Conservation (phyloP, 1,284 basidiomycete species). For the Lentinula novae-zelandiae region DNA sequence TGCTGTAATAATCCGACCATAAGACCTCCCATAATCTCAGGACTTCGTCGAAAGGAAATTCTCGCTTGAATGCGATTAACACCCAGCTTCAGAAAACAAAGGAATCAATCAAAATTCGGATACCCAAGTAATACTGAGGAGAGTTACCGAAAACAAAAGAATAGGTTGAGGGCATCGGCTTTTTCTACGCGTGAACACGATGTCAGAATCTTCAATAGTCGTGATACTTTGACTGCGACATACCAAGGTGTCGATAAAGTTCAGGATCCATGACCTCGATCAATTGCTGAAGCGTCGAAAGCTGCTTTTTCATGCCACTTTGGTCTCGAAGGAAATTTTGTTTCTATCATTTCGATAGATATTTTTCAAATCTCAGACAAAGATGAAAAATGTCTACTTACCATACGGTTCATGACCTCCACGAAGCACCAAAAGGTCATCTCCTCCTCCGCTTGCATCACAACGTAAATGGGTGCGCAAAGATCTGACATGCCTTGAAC, state of each 20-base stretch:
- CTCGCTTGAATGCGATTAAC: slow-evolving; percentile 90
- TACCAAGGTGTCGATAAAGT: slow-evolving; percentile 83
- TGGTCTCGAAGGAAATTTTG: slow-evolving; percentile 96
- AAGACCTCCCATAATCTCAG: slow-evolving; percentile 91
- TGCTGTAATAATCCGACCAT: slow-evolving; percentile 92
- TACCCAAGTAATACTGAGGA: background rate
- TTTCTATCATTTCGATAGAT: slow-evolving; percentile 47
- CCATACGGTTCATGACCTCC: slow-evolving; percentile 93
- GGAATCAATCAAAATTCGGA: background rate
- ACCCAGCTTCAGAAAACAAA: slow-evolving; percentile 57
- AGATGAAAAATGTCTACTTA: slow-evolving; percentile 29
- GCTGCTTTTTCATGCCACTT: slow-evolving; percentile 94
- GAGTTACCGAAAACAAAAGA: slow-evolving; percentile 93
- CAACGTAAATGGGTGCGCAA: slow-evolving; percentile 90
- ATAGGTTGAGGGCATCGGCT: slow-evolving; percentile 88
- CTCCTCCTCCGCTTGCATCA: slow-evolving; percentile 86
- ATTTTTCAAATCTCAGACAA: background rate
- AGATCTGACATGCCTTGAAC: slow-evolving; percentile 99
- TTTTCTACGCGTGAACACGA: slow-evolving; percentile 55
- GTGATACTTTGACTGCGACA: slow-evolving; percentile 11
- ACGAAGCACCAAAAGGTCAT: slow-evolving; percentile 96
- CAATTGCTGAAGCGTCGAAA: slow-evolving; percentile 86
- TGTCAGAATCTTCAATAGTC: background rate
- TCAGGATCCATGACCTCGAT: slow-evolving; percentile 94
- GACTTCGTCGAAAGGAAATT: slow-evolving; percentile 90